phyloP scores from a whole-genome alignment of 140 eudicot species.

The Flaveria floridana region DNA sequence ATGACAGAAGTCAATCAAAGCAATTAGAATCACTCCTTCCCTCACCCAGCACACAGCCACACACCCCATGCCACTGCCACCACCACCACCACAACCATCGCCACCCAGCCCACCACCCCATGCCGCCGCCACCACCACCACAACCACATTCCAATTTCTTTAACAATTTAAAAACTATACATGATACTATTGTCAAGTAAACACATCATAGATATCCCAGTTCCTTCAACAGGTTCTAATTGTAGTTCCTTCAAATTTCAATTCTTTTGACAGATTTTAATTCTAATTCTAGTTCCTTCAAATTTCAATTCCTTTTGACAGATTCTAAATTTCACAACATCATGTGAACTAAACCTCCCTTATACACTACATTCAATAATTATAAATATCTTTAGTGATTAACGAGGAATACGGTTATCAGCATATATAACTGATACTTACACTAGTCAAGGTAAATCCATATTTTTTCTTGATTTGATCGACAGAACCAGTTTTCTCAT shows the following conservation, averaged over 20 bases:
- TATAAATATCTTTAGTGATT: neutral
- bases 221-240: neutral
- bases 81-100: neutral
- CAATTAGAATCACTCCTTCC: neutral
- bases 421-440: slow-evolving; percentile 37
- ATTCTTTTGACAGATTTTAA: neutral
- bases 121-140: neutral
- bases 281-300: neutral
- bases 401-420: neutral
- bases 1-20: neutral
- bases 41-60: neutral
- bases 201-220: neutral
- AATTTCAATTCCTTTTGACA: too few relatives aligned
- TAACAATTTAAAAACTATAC: neutral
- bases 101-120: too few relatives aligned
- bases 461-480: slow-evolving; percentile 96
- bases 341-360: neutral
- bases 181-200: neutral
- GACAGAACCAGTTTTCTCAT: slow-evolving; percentile 65
- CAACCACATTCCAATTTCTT: neutral
- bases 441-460: slow-evolving; percentile 65
- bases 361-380: neutral
- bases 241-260: neutral
- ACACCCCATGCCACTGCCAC: too few relatives aligned
- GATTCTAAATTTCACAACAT: too few relatives aligned